These are phyloP conservation scores for Scutellaria galericulata DNA, from an alignment of 257 asterid species.

Conservation along the genomic window DNA sequence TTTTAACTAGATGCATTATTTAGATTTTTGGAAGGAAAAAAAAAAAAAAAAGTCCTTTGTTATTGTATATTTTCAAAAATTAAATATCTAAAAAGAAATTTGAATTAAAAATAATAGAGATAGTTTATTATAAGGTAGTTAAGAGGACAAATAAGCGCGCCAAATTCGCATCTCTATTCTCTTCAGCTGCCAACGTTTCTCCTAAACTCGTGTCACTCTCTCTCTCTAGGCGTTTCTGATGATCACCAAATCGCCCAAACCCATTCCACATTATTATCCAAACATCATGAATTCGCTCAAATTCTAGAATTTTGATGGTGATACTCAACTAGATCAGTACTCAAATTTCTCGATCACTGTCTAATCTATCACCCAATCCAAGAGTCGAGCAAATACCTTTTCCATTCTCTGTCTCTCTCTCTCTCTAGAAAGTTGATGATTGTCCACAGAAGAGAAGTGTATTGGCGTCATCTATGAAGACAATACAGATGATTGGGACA, in stretches of 20 bases:
- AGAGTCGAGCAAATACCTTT: constrained; percentile 12
- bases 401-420: not conserved
- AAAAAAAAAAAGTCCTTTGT: not conserved
- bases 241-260: constrained; percentile 39
- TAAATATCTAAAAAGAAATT: not conserved
- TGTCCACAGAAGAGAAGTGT: constrained; percentile 49
- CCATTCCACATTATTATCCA: constrained; percentile 32
- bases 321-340: constrained; percentile 36
- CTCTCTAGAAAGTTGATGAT: constrained; percentile 58
- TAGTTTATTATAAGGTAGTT: constrained; percentile 43
- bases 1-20: too few species aligned
- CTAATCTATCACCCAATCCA: constrained; percentile 22
- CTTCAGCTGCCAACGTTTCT: constrained; percentile 47
- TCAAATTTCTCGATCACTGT: constrained; percentile 19
- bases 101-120: constrained; percentile 17
- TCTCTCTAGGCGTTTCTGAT: constrained; percentile 21
- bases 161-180: constrained; percentile 49
- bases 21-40: not conserved
- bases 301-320: constrained; percentile 30
- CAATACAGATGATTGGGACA: constrained; percentile 59
- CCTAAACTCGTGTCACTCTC: constrained; percentile 46
- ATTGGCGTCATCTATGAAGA: constrained; percentile 65
- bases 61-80: too few species aligned
- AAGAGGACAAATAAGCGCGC: constrained; percentile 60
- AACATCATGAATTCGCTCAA: constrained; percentile 37